Evolutionary conservation across 192 early-diverging fungal species (phyloP).

Genomic region (Lobulomyces angularis): DNA sequence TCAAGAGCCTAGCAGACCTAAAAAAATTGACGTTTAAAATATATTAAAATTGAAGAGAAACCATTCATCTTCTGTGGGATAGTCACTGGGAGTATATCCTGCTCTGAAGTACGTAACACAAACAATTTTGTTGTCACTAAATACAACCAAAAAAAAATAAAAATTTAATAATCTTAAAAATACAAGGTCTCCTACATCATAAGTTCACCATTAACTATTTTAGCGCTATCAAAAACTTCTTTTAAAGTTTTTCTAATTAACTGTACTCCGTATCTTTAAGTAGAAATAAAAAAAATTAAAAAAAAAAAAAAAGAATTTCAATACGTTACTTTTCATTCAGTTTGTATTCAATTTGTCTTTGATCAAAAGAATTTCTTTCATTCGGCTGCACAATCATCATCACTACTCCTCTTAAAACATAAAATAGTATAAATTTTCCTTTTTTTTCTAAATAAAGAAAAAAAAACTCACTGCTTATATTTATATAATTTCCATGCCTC

Average conservation of each 20-base stretch:
- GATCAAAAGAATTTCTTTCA: conserved; percentile 92
- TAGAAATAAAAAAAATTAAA: neutral
- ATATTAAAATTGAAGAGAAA: neutral
- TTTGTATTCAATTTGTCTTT: conserved; percentile 73
- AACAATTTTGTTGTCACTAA: conserved; percentile 58
- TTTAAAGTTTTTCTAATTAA: conserved; percentile 55
- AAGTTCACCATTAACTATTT: conserved; percentile 57
- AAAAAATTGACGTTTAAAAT: neutral
- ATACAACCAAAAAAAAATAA: neutral
- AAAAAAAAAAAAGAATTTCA: conserved; percentile 11
- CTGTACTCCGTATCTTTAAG: conserved; percentile 40
- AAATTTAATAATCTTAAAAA: neutral
- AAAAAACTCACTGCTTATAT: conserved; percentile 6
- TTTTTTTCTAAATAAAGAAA: neutral
- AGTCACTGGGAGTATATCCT: conserved; percentile 82
- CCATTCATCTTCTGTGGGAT: conserved; percentile 54
- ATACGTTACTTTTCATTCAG: conserved; percentile 44
- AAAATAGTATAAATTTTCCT: conserved; percentile 15
- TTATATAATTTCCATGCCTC: conserved; percentile 48
- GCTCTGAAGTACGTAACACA: conserved; percentile 84
- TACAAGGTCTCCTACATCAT: conserved; percentile 17
- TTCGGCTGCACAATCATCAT: conserved; percentile 82
- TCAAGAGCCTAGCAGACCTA: conserved; percentile 37
- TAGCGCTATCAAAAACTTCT: conserved; percentile 39
- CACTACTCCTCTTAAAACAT: conserved; percentile 44